phyloP scores from a whole-genome alignment of 495 filamentous ascomycete species.

The Elasticomyces elasticus region DNA sequence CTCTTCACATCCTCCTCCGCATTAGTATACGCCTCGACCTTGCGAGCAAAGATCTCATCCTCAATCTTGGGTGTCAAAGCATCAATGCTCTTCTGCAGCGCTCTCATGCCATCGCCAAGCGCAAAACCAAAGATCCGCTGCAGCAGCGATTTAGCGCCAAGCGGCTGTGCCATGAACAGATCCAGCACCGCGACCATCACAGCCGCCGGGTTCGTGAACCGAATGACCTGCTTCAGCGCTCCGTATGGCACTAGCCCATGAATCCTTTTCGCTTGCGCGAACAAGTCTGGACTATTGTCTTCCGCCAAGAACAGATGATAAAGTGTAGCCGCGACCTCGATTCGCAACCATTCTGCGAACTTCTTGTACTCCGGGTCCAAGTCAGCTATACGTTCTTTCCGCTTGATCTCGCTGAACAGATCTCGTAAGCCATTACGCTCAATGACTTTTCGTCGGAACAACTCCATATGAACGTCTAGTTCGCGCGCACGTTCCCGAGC shows the following conservation, averaged over 20 bases:
- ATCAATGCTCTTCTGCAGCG: slow-evolving; percentile 77
- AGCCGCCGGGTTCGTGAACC: slow-evolving; percentile 87
- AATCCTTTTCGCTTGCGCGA: slow-evolving; percentile 85
- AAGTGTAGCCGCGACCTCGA: slow-evolving; percentile 92
- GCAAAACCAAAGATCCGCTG: slow-evolving; percentile 90
- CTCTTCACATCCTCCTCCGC: slow-evolving; percentile 64
- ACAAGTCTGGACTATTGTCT: slow-evolving; percentile 92
- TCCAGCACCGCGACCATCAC: slow-evolving; percentile 92
- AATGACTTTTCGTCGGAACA: slow-evolving; percentile 63
- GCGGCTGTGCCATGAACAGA: slow-evolving; percentile 89
- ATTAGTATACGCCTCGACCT: slow-evolving; percentile 68
- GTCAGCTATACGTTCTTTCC: slow-evolving; percentile 75
- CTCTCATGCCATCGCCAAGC: slow-evolving; percentile 76
- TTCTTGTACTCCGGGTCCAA: slow-evolving; percentile 92
- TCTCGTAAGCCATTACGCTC: slow-evolving; percentile 83
- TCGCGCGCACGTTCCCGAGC: slow-evolving; percentile 82
- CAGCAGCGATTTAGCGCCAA: slow-evolving; percentile 78
- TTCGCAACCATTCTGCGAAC: slow-evolving; percentile 95
- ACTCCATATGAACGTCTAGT: slow-evolving; percentile 95
- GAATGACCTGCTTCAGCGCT: slow-evolving; percentile 88
- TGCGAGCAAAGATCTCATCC: slow-evolving; percentile 68
- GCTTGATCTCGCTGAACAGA: slow-evolving; percentile 82
- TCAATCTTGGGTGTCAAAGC: slow-evolving; percentile 61
- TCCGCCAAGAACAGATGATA: slow-evolving; percentile 97
- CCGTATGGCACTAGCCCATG: slow-evolving; percentile 90